Evolutionary conservation across 2,329 filamentous ascomycete genomes (phyloP), one percentile per base, ranked within the genome.

Genomic region (Colletotrichum camelliae): DNA sequence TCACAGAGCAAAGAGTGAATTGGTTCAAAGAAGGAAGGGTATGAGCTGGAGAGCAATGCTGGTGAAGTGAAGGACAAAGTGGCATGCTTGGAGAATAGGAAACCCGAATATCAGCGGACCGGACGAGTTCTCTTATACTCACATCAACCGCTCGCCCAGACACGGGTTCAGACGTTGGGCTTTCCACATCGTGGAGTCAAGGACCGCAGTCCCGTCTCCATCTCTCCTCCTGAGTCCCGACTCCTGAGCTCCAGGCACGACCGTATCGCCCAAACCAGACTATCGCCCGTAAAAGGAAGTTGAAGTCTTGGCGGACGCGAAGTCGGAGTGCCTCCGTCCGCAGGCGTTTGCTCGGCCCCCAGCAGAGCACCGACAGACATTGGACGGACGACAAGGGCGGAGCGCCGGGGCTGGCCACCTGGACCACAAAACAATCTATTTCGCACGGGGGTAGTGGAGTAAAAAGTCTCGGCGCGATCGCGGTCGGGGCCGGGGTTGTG

Each of bases 1-100:
- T 75, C 72, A 72, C 72, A 75, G 72, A 75, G 72, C 72, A 75
- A 72, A 75, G 72, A 75, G 52, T 67, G 72, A 67, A 75, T 58
- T 43, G 39, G 31, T 52, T 24, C 58, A 62, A 62, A 62, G 58
- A 64, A 75, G 66, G 43, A 73, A 70, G 43, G 43, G 58, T 31
- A 52, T 29, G 64, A 65, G 73, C 57, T 73, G 64, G 39, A 73
- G 70, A 68, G 70, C 58, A 65, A 75, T 58, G 73, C 48, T 60
- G 21, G 35, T 66, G 64, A 75, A 73, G 70, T 58, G 73, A 75
- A 73, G 35, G 70, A 68, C 58, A 43, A 68, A 60, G 70, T 68
- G 64, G 33, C 58, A 75, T 57, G 73, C 73, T 52, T 75, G 58
- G 35, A 5, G 10, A 12, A 2, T 24, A 27, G 18, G 15, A 13